Evolutionary conservation across 2,329 filamentous ascomycete species (phyloP).

Genomic region (Penicillium sp.): DNA sequence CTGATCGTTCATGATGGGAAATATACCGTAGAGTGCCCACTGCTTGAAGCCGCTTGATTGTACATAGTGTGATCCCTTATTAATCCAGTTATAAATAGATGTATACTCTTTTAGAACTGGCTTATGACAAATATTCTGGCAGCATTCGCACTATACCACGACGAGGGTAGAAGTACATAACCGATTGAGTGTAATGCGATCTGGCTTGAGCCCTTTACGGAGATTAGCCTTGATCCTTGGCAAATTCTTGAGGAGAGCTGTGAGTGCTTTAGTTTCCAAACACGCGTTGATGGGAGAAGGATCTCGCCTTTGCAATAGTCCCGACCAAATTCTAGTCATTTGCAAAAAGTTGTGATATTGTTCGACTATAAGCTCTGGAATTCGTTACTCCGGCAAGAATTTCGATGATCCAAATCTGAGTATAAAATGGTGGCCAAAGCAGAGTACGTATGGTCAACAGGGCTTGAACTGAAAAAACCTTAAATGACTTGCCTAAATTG

Average conservation of each 20-base stretch:
- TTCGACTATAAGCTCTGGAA: background rate
- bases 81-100: too few species aligned
- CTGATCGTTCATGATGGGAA: background rate
- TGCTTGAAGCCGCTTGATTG: background rate
- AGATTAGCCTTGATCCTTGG: too few species aligned
- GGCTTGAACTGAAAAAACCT: too few species aligned
- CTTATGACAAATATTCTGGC: background rate
- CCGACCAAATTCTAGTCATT: background rate
- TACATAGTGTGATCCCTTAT: background rate
- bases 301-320: background rate
- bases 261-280: background rate
- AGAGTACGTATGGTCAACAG: too few species aligned
- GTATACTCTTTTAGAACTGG: background rate
- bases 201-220: too few species aligned
- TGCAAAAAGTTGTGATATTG: background rate
- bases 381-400: background rate
- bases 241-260: background rate
- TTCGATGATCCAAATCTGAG: background rate
- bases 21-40: background rate
- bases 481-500: too few species aligned
- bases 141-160: background rate
- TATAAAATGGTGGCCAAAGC: background rate
- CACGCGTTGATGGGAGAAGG: background rate
- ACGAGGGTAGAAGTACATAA: background rate
- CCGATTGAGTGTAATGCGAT: too few species aligned